phyloP scores from a whole-genome alignment of 108 stramenopile genomes.

The Epipyxis sp. region DNA sequence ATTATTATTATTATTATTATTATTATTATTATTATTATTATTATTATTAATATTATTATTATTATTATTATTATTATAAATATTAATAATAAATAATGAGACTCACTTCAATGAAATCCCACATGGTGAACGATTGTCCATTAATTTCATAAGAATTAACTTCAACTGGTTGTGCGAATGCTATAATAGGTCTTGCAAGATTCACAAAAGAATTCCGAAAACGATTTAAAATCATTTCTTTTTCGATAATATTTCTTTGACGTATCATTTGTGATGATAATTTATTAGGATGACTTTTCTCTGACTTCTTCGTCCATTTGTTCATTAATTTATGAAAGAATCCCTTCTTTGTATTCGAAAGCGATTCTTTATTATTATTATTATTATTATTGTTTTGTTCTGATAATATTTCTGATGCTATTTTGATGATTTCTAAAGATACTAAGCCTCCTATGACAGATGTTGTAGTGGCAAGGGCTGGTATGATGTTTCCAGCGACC shows the following conservation, averaged over 20 bases:
- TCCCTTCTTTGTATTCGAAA: not conserved
- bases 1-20: no score
- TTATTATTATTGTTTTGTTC: not conserved
- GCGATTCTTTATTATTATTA: not conserved
- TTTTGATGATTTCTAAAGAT: conserved; percentile 6
- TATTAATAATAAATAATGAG: not conserved
- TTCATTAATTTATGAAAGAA: not conserved
- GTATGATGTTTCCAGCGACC: conserved; percentile 18
- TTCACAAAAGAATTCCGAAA: conserved; percentile 52
- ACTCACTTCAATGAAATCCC: not conserved
- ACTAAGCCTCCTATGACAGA: conserved; percentile 1
- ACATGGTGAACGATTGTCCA: not conserved
- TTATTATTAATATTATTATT: not conserved
- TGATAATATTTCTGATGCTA: not conserved
- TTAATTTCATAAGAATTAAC: not conserved
- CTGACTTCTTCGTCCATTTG: not conserved
- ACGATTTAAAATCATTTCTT: not conserved
- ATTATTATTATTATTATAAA: not conserved
- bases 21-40: not conserved
- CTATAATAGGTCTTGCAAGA: conserved; percentile 48
- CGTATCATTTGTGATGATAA: not conserved
- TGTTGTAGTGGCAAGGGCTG: conserved; percentile 26
- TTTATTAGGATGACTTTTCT: not conserved
- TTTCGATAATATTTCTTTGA: no score
- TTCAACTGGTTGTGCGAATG: conserved; percentile 46